These are phyloP conservation scores for Naematelia aurantialba DNA, from an alignment of 768 basidiomycete genomes.

Conservation along the genomic window DNA sequence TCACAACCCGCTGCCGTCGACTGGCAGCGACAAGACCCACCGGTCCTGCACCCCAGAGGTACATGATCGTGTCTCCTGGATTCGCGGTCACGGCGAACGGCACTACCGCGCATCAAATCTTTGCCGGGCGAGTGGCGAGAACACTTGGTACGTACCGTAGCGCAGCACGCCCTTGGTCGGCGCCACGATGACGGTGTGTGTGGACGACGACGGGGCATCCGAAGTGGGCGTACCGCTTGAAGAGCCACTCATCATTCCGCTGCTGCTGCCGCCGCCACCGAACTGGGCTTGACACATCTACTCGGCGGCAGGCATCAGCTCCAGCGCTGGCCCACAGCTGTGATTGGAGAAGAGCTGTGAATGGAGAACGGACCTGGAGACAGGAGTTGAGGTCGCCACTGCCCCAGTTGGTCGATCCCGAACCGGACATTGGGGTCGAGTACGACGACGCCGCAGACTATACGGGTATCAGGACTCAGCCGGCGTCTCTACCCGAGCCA, in stretches of 20 bases:
- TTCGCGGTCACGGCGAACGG: conserved; percentile 35
- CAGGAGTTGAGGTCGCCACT: conserved; percentile 16
- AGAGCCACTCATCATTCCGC: background rate
- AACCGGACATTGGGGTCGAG: background rate
- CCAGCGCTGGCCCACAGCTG: background rate
- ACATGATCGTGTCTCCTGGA: conserved; percentile 29
- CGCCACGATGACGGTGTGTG: conserved; percentile 33
- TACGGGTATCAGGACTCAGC: background rate
- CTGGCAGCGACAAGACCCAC: conserved; percentile 10
- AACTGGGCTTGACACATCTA: conserved; percentile 18
- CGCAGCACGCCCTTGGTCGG: conserved; percentile 37
- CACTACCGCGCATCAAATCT: too few relatives aligned
- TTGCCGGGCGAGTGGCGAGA: too few relatives aligned
- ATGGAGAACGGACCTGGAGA: conserved; percentile 9
- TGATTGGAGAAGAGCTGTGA: background rate
- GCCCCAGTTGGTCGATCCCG: conserved; percentile 3
- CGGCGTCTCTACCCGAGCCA: background rate
- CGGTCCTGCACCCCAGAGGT: conserved; percentile 37
- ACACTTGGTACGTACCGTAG: conserved; percentile 23
- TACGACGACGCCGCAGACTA: background rate
- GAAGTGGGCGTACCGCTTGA: background rate
- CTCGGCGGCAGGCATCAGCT: background rate
- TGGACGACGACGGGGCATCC: conserved; percentile 8
- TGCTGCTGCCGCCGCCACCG: conserved; percentile 2
- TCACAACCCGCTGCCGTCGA: background rate